Conservation (phyloP, 257 asterid genomes). For the Solanum rostratum region DNA sequence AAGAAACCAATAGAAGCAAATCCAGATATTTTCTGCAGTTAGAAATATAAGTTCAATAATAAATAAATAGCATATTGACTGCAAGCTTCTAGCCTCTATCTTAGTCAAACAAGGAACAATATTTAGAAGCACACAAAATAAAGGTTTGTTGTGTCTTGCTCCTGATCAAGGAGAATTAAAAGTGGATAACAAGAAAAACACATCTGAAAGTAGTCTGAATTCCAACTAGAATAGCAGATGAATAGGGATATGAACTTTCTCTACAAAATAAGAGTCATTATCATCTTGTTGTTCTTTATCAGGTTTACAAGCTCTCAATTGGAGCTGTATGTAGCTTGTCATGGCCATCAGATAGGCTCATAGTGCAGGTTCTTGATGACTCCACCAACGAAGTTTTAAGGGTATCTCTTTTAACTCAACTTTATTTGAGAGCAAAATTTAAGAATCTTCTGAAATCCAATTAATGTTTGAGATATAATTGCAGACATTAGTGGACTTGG, state of each 20-base stretch:
- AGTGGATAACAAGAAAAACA: not conserved
- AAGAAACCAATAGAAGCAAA: not conserved
- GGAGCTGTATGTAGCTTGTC: slow-evolving; percentile 70
- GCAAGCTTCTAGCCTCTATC: not conserved
- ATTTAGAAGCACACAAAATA: not conserved
- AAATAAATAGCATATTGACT: not conserved
- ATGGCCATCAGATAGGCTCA: slow-evolving; percentile 72
- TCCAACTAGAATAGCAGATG: not conserved
- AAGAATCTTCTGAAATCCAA: not conserved
- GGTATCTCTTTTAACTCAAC: slow-evolving; percentile 31
- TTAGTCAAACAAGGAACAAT: not conserved
- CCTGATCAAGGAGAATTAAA: not conserved
- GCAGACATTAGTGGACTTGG: slow-evolving; percentile 62
- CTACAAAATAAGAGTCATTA: not conserved
- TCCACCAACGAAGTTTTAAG: slow-evolving; percentile 65
- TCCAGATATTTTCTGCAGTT: not conserved
- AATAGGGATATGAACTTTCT: not conserved
- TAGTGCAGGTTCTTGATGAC: slow-evolving; percentile 85
- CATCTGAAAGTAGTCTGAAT: not conserved
- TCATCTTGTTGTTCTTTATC: slow-evolving; percentile 7
- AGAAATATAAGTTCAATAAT: not conserved
- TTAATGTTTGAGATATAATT: slow-evolving; percentile 2
- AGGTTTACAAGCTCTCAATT: slow-evolving; percentile 90
- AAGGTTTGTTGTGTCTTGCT: not conserved
- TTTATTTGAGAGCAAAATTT: not conserved